Base-by-base conservation (phyloP, 2,329 filamentous ascomycete genomes). In the Lecanosticta acicola region DNA sequence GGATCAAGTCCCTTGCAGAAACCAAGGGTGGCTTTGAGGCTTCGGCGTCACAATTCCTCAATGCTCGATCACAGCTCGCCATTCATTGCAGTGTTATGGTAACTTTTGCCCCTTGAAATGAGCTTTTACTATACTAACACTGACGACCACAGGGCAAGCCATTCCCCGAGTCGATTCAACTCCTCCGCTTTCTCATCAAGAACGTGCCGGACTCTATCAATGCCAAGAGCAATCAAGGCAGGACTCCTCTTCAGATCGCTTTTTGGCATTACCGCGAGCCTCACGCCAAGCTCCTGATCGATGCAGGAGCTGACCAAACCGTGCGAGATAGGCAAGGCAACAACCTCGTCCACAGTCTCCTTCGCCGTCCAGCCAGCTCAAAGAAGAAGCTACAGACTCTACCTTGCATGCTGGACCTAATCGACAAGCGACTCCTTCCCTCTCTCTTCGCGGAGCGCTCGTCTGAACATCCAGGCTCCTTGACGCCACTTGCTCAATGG, bases 191-290 rank as follows among this genome's bases (percentile, higher is more conserved):
- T 54, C 70, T 94, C 2, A 65, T 86, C 41, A 72, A 81, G 19
- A 71, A 74, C 9, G 73, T 75, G 46, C 85, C 86, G 0, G 69
- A 76, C 2, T 74, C 73, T 1, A 58, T 94, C 1, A 79, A 88
- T 46, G 71, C 75, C 40, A 85, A 80, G 57, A 79, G 70, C 1
- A 45, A 37, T 2, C 59, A 69, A 5, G 79, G 79, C 0, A 69
- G 76, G 41, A 90, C 85, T 0, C 86, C 87, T 1, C 71, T 94
- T 1, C 75, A 81, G 45, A 62, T 87, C 8, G 85, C 87, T 1
- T 83, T 81, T 50, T 66, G 71, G 2, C 66, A 78, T 2, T 74
- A 77, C 9, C 74, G 76, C 16, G 56, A 73, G 13, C 68, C 79
- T 1, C 75, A 77, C 16, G 76, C 77, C 13, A 77, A 79, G 57